Percentiles rank a stretch among this genome's conserved stretches.
These are phyloP conservation scores for Austroboletus festivus DNA, from an alignment of 768 basidiomycete genomes.

Conservation along the genomic window DNA sequence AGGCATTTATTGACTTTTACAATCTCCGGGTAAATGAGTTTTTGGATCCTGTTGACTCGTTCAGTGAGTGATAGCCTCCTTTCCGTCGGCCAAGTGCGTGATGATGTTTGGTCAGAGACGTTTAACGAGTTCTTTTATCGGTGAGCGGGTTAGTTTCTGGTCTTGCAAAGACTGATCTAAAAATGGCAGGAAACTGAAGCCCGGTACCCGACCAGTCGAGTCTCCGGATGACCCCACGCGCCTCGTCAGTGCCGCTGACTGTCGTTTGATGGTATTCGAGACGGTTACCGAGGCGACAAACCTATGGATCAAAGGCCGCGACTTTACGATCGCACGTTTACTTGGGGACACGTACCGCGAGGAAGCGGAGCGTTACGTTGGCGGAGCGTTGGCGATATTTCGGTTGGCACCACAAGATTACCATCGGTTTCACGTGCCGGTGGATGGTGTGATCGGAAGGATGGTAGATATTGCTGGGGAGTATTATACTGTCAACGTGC, in stretches of 20 bases:
- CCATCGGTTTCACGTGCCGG: constrained; percentile 88
- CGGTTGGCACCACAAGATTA: constrained; percentile 93
- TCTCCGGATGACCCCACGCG: constrained; percentile 69
- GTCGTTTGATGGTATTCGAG: constrained; percentile 93
- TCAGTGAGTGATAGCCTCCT: constrained; percentile 52
- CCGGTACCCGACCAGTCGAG: constrained; percentile 73
- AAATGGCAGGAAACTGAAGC: constrained; percentile 72
- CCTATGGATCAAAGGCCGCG: constrained; percentile 96
- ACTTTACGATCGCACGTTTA: constrained; percentile 78
- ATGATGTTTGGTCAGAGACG: constrained; percentile 49
- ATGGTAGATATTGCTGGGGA: constrained; percentile 86
- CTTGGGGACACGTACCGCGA: constrained; percentile 76
- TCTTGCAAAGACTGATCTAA: background rate
- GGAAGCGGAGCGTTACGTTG: constrained; percentile 66
- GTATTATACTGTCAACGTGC: constrained; percentile 93
- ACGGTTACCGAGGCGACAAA: constrained; percentile 80
- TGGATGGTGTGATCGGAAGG: constrained; percentile 78
- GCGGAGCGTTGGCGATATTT: constrained; percentile 87
- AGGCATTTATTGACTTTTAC: constrained; percentile 87
- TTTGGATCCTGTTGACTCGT: constrained; percentile 75
- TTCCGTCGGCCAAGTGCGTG: background rate
- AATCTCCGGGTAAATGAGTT: constrained; percentile 81
- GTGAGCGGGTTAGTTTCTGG: constrained; percentile 27
- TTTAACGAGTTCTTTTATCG: constrained; percentile 94
- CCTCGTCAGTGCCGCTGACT: constrained; percentile 90